These are phyloP conservation scores for Telopea speciosissima DNA, from an alignment of 177 flowering plant genomes.

Conservation along the genomic window DNA sequence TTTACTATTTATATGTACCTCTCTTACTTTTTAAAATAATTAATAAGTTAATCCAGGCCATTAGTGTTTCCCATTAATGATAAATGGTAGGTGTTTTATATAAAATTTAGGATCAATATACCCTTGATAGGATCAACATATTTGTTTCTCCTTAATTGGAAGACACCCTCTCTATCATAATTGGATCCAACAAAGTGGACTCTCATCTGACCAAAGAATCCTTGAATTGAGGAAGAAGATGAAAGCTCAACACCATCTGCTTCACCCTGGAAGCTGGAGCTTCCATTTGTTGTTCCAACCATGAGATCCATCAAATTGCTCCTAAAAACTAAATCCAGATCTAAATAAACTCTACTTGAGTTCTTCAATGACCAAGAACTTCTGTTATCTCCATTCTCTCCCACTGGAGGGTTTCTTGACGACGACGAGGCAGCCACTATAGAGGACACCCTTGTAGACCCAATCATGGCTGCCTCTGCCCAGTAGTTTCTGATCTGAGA, in stretches of 20 bases:
- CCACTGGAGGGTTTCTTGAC: conserved; percentile 17
- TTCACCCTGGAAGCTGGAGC: conserved; percentile 19
- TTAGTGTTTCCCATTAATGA: too few relatives aligned
- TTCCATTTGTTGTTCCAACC: conserved; percentile 43
- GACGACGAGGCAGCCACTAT: too few relatives aligned
- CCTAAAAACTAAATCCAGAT: conserved; percentile 40
- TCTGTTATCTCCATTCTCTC: conserved; percentile 22
- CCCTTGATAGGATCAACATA: too few relatives aligned
- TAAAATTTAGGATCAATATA: too few relatives aligned
- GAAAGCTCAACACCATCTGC: conserved; percentile 20
- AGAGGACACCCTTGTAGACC: too few relatives aligned
- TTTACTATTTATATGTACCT: too few relatives aligned
- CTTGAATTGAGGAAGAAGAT: conserved; percentile 11
- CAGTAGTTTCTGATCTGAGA: too few relatives aligned
- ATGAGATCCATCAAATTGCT: conserved; percentile 72
- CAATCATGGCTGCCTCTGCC: too few relatives aligned
- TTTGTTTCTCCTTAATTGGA: conserved; percentile 21
- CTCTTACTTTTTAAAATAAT: too few relatives aligned
- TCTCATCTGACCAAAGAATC: conserved; percentile 23
- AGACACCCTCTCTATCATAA: conserved; percentile 8
- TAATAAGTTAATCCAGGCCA: too few relatives aligned
- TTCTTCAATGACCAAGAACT: conserved; percentile 20
- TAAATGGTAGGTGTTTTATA: too few relatives aligned
- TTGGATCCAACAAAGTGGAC: conserved; percentile 8
- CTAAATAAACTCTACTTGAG: conserved; percentile 55